These are phyloP conservation scores for Bauhinia variegata DNA, from an alignment of 306 rosid species.

Conservation along the genomic window DNA sequence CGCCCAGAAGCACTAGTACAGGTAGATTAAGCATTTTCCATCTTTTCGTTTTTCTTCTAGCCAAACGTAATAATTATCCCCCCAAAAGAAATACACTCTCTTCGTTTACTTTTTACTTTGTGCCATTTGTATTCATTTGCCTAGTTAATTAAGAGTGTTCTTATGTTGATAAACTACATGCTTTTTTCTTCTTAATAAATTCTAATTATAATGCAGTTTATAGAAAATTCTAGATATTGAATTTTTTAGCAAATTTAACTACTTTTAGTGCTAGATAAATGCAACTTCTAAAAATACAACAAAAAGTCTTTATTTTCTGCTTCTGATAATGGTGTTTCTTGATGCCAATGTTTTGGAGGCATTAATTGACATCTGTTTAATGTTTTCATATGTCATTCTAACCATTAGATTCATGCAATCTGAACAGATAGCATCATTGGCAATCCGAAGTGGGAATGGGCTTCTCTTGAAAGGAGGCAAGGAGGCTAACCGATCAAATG, in stretches of 20 bases:
- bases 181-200: no score
- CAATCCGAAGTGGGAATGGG: slow-evolving; percentile 94
- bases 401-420: slow-evolving; percentile 30
- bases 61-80: no score
- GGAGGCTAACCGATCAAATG: slow-evolving; percentile 96
- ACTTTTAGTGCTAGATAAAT: no score
- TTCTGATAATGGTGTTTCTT: neutral
- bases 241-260: no score
- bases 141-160: neutral
- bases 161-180: neutral
- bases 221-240: no score
- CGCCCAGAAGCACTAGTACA: slow-evolving; percentile 98
- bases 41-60: neutral
- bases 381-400: slow-evolving; percentile 35
- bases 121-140: slow-evolving; percentile 7
- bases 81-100: neutral
- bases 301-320: no score
- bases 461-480: slow-evolving; percentile 98
- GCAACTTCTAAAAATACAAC: no score
- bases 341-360: neutral
- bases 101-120: neutral
- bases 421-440: slow-evolving; percentile 92
- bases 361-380: neutral
- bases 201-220: no score
- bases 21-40: slow-evolving; percentile 50